A percentile compares a stretch with the other conserved stretches of the same genome.
These are phyloP conservation scores for Rhynchosporium graminicola DNA, from an alignment of 2,329 filamentous ascomycete species.

Conservation along the genomic window DNA sequence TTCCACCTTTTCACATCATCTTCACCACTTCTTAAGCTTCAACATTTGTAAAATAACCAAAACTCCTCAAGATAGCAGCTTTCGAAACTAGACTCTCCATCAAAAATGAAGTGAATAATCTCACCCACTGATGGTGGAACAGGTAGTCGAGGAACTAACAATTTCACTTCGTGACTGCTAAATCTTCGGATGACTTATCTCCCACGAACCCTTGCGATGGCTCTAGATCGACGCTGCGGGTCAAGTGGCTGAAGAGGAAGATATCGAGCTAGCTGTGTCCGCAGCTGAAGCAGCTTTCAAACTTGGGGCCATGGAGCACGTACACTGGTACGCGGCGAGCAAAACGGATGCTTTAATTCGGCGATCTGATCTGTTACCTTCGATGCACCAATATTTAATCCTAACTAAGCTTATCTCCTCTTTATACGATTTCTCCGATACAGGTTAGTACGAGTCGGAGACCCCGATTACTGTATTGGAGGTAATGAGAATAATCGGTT, in stretches of 20 bases:
- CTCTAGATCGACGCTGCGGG: conserved; percentile 45
- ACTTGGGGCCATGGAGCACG: conserved; percentile 42
- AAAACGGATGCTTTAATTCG: conserved; percentile 38
- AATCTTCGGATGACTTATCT: conserved; percentile 19
- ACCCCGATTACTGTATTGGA: too few relatives aligned
- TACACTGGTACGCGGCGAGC: conserved; percentile 22
- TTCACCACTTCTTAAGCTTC: background rate
- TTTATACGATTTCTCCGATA: too few relatives aligned
- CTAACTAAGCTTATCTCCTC: too few relatives aligned
- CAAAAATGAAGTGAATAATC: conserved; percentile 47
- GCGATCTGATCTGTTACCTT: too few relatives aligned
- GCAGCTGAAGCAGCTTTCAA: conserved; percentile 48
- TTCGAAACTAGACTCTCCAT: conserved; percentile 46
- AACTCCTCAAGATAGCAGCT: background rate
- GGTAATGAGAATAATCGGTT: too few relatives aligned
- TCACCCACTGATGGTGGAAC: background rate
- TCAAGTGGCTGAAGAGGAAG: conserved; percentile 34
- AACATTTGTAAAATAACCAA: background rate
- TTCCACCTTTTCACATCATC: background rate
- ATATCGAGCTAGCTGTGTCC: conserved; percentile 48
- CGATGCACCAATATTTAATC: too few relatives aligned
- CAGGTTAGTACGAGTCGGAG: too few relatives aligned
- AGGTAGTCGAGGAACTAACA: conserved; percentile 33
- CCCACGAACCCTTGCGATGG: conserved; percentile 49
- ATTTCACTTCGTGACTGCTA: conserved; percentile 21